Percentiles rank a stretch among this genome's conserved stretches.
Evolutionary conservation across 2,329 filamentous ascomycete genomes (phyloP).

Genomic region (Diaporthe ampelina): DNA sequence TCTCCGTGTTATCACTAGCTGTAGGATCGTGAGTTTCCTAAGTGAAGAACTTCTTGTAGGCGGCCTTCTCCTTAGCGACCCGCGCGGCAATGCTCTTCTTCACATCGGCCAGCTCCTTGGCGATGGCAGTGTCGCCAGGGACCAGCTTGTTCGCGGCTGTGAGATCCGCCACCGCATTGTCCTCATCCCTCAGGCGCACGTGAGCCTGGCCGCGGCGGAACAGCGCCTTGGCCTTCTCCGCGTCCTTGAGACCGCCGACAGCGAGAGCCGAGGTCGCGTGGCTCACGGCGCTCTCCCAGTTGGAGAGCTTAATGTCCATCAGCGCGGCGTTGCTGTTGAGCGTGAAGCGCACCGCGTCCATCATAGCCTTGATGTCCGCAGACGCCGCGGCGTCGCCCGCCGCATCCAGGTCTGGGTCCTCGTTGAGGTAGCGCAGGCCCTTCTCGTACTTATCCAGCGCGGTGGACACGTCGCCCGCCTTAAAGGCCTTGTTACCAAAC

Average conservation of each 20-base stretch:
- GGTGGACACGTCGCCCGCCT: constrained; percentile 76
- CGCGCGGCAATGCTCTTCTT: constrained; percentile 82
- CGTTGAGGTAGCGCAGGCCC: constrained; percentile 88
- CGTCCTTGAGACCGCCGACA: constrained; percentile 74
- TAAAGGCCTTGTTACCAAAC: constrained; percentile 94
- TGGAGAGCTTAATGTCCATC: constrained; percentile 83
- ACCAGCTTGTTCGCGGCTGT: constrained; percentile 81
- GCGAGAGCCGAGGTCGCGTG: constrained; percentile 82
- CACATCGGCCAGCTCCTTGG: constrained; percentile 80
- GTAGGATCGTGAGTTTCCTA: constrained; percentile 49
- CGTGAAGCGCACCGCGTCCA: constrained; percentile 83
- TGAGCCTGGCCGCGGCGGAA: constrained; percentile 87
- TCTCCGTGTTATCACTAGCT: constrained; percentile 13
- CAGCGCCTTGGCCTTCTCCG: constrained; percentile 89
- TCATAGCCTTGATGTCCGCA: constrained; percentile 75
- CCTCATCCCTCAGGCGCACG: constrained; percentile 85
- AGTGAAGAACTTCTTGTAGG: constrained; percentile 91
- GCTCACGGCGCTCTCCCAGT: constrained; percentile 78
- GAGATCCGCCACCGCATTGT: constrained; percentile 81
- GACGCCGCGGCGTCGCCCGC: constrained; percentile 37
- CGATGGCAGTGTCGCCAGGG: constrained; percentile 81
- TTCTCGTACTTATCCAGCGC: constrained; percentile 96
- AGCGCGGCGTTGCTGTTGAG: constrained; percentile 92
- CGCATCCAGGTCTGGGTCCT: constrained; percentile 80
- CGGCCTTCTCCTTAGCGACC: constrained; percentile 90